Evolutionary conservation across 2,329 filamentous ascomycete genomes (phyloP), one percentile per base, ranked within the genome.

Genomic region (Xylaria sp.): DNA sequence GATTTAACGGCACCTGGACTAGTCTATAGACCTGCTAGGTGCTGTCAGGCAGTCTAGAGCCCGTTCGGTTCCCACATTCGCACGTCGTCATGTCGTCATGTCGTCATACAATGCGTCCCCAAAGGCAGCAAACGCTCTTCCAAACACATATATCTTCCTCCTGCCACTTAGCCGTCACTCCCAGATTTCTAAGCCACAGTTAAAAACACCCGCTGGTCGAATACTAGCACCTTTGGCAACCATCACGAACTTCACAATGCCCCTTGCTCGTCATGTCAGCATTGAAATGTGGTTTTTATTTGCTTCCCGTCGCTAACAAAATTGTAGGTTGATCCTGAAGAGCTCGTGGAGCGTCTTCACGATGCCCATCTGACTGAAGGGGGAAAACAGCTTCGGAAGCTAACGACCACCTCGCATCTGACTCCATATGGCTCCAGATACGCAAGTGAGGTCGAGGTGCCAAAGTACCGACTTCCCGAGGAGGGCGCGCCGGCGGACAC

Each of bases 341-440:
- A 86, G 66, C 81, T 88, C 55, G 76, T 88, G 60, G 71, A 79
- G 56, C 79, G 77, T 21, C 79, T 88, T 43, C 80, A 82, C 48
- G 79, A 83, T 64, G 63, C 76, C 23, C 72, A 78, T 41, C 73
- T 79, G 60, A 75, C 73, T 19, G 72, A 76, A 37, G 72, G 76
- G 38, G 73, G 74, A 8, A 64, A 71, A 4, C 54, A 75, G 13
- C 71, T 80, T 29, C 78, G 78, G 49, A 75, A 74, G 17, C 68
- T 73, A n/a, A 77, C 75, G 35, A 74, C 75, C 9, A 77, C 79
- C n/a, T 78, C 78, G 7, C 84, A 86, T 67, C 79, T 81, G 9
- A 87, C 83, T 2, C 78, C 85, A 67, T 88, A 87, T 70, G 82
- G 82, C 2, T 85, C 80, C 19, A 79, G 82, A 41, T 88, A 88